Percentiles rank a stretch among this genome's conserved stretches.
Conservation (phyloP, 1,284 basidiomycete species). For the Apiotrichum mycotoxinovorans region DNA sequence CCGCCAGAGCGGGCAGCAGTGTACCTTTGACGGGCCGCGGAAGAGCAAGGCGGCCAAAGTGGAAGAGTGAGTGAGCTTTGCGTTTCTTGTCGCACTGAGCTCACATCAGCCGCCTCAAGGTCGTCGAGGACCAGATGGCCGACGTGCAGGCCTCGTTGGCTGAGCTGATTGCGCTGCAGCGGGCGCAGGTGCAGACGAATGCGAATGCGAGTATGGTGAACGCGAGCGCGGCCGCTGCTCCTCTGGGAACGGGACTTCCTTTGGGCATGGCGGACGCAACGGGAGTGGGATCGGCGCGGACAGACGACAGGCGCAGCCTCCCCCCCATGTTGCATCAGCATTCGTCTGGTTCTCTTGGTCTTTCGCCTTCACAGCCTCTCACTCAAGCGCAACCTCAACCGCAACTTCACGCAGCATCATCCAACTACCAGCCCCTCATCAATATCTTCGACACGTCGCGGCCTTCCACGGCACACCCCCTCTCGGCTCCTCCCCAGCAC, state of each 20-base stretch:
- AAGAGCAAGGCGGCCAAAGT: conserved; percentile 66
- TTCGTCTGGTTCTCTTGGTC: no score
- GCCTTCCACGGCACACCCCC: no score
- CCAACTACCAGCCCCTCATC: no score
- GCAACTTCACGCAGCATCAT: no score
- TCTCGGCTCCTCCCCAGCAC: no score
- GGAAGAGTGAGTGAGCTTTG: conserved; percentile 63
- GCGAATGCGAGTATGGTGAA: conserved; percentile 35
- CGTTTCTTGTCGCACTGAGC: not conserved
- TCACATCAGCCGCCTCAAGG: conserved; percentile 68
- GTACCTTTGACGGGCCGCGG: conserved; percentile 85
- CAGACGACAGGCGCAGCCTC: no score
- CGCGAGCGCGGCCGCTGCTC: no score
- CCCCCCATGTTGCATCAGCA: no score
- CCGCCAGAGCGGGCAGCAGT: conserved; percentile 64
- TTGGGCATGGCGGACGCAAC: not conserved
- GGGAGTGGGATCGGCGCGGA: not conserved
- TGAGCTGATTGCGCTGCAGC: conserved; percentile 61
- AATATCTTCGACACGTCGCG: no score
- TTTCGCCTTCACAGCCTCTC: no score
- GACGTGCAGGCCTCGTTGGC: conserved; percentile 70
- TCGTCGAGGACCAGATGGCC: conserved; percentile 74
- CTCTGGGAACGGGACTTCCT: not conserved
- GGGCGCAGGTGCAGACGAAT: no score
- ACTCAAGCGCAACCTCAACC: no score